Evolutionary conservation across 1,284 basidiomycete species (phyloP).

Genomic region (Moesziomyces parantarcticus): DNA sequence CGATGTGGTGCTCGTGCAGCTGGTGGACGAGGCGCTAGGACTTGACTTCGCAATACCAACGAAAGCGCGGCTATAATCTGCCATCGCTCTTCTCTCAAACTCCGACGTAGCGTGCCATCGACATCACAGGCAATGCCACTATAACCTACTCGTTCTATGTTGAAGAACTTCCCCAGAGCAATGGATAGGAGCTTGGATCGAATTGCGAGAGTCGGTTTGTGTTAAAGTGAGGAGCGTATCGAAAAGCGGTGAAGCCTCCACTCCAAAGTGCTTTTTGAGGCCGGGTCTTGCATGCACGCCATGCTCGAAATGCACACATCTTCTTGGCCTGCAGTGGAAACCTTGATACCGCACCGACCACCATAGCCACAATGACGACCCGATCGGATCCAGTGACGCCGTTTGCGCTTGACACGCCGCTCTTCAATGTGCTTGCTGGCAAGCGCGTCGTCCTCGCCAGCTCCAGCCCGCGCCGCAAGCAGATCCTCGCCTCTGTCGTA

Average conservation of each 20-base stretch:
- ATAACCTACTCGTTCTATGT: too few species aligned
- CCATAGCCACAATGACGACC: neutral
- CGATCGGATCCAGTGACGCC: conserved; percentile 37
- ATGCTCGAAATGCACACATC: neutral
- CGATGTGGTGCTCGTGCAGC: conserved; percentile 3
- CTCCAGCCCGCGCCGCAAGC: conserved; percentile 57
- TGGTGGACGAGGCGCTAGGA: conserved; percentile 27
- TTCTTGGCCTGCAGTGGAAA: neutral
- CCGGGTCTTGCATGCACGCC: neutral
- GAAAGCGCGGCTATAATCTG: neutral
- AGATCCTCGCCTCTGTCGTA: conserved; percentile 61
- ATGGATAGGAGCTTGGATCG: too few species aligned
- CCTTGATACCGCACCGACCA: neutral
- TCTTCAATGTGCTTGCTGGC: conserved; percentile 59
- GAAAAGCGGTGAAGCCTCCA: neutral
- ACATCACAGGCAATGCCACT: too few species aligned
- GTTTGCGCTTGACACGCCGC: conserved; percentile 56
- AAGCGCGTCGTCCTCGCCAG: conserved; percentile 62
- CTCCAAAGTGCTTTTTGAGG: neutral
- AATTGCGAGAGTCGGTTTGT: neutral
- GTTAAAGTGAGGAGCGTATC: neutral
- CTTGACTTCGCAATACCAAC: neutral
- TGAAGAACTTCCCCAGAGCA: too few species aligned
- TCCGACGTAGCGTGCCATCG: too few species aligned
- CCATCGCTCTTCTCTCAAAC: neutral